Evolutionary conservation across 208 protist genomes (phyloP).

Genomic region (Naegleria fowleri): DNA sequence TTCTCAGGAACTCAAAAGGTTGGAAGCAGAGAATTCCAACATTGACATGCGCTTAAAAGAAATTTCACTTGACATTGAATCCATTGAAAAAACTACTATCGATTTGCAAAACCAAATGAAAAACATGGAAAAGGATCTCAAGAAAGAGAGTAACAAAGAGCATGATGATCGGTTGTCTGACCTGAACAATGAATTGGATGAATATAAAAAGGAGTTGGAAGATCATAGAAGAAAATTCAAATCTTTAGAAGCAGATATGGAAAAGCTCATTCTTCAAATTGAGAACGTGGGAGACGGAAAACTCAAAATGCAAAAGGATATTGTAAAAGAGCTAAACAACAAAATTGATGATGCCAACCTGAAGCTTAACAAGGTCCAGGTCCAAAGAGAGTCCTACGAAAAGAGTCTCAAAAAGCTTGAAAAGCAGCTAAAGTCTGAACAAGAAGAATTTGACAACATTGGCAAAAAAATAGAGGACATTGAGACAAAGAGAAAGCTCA

Average conservation of each 20-base stretch:
- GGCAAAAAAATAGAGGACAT: slow-evolving; percentile 55
- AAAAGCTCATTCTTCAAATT: slow-evolving; percentile 59
- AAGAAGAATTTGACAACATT: slow-evolving; percentile 43
- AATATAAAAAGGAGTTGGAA: background rate
- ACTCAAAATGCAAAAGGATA: slow-evolving; percentile 60
- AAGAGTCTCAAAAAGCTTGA: slow-evolving; percentile 62
- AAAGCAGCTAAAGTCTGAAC: slow-evolving; percentile 45
- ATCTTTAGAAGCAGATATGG: slow-evolving; percentile 31
- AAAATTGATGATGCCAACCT: slow-evolving; percentile 61
- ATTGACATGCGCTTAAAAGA: background rate
- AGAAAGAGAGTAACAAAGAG: background rate
- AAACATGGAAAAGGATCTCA: background rate
- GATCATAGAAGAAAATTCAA: slow-evolving; percentile 33
- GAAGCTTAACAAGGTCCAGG: slow-evolving; percentile 60
- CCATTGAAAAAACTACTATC: background rate
- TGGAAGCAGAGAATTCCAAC: slow-evolving; percentile 38
- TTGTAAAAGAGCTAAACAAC: slow-evolving; percentile 56
- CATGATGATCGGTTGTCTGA: background rate
- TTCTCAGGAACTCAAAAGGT: slow-evolving; percentile 47
- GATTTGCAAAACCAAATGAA: background rate
- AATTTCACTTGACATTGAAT: background rate
- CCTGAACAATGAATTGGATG: background rate
- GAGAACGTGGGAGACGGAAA: slow-evolving; percentile 60
- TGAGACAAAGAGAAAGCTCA: slow-evolving; percentile 40
- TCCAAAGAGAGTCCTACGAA: slow-evolving; percentile 58